Conservation (phyloP, 2,329 filamentous ascomycete genomes). For the Xylaria sp. region DNA sequence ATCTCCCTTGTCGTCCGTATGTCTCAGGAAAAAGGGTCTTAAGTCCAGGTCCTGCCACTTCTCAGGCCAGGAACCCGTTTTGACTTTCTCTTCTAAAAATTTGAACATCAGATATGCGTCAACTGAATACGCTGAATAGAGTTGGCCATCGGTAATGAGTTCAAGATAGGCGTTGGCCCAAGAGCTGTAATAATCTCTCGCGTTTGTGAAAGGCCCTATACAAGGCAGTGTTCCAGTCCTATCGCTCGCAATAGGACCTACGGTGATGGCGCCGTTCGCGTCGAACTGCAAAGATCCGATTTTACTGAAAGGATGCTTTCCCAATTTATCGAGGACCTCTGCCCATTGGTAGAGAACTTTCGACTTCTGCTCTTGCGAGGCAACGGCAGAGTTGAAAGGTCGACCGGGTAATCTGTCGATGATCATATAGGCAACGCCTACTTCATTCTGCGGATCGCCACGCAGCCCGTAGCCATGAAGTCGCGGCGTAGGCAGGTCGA, state of each 20-base stretch:
- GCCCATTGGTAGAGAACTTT: conserved; percentile 42
- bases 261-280: conserved; percentile 18
- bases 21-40: conserved; percentile 23
- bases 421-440: conserved; percentile 46
- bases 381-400: conserved; percentile 37
- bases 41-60: conserved; percentile 22
- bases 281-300: conserved; percentile 27
- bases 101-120: conserved; percentile 33
- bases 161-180: conserved; percentile 21
- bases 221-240: conserved; percentile 30
- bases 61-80: conserved; percentile 15
- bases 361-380: conserved; percentile 38
- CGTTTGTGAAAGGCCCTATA: conserved; percentile 24
- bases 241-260: conserved; percentile 32
- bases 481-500: conserved; percentile 40
- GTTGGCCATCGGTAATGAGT: conserved; percentile 24
- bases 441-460: conserved; percentile 39
- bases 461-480: conserved; percentile 43
- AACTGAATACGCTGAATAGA: conserved; percentile 16
- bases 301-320: conserved; percentile 16
- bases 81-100: conserved; percentile 12
- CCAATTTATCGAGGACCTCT: conserved; percentile 33
- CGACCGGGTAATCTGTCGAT: conserved; percentile 44
- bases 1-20: conserved; percentile 29
- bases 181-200: conserved; percentile 22